Evolutionary conservation across 2,329 filamentous ascomycete genomes (phyloP).

Genomic region (Teratosphaeria viscida): DNA sequence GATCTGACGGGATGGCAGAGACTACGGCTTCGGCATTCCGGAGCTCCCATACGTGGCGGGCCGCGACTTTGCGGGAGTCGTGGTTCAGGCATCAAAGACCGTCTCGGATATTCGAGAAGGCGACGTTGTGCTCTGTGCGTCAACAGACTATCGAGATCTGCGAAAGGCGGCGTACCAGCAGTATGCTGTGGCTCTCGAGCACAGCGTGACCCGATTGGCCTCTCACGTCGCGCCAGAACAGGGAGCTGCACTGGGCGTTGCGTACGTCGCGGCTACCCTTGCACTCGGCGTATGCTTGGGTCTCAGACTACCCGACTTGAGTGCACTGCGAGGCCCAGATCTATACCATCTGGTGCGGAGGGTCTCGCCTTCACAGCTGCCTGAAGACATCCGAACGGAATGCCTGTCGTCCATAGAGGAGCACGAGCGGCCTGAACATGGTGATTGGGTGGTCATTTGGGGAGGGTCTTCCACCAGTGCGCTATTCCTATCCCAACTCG

Average conservation of each 20-base stretch:
- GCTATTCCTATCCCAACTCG: slow-evolving; percentile 31
- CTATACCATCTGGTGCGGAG: background rate
- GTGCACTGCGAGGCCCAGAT: background rate
- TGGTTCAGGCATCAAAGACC: background rate
- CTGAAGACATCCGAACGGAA: slow-evolving; percentile 2
- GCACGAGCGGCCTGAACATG: background rate
- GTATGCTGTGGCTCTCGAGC: slow-evolving; percentile 28
- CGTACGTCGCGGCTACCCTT: slow-evolving; percentile 32
- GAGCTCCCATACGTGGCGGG: slow-evolving; percentile 22
- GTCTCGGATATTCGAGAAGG: background rate
- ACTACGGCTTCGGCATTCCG: slow-evolving; percentile 34
- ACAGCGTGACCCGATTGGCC: slow-evolving; percentile 31
- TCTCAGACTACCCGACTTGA: slow-evolving; percentile 15
- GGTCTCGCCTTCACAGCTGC: background rate
- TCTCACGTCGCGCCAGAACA: slow-evolving; percentile 22
- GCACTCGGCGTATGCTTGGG: slow-evolving; percentile 32
- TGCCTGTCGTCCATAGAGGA: slow-evolving; percentile 2
- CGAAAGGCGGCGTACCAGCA: slow-evolving; percentile 34
- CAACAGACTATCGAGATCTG: slow-evolving; percentile 32
- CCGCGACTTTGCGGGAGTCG: slow-evolving; percentile 1
- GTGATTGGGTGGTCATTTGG: slow-evolving; percentile 28
- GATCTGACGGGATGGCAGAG: slow-evolving; percentile 4
- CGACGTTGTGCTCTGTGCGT: slow-evolving; percentile 17
- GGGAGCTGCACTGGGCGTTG: slow-evolving; percentile 30
- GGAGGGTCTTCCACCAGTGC: slow-evolving; percentile 32